A percentile compares a stretch with the other conserved stretches of the same genome.
These are phyloP conservation scores for Globisporangium radiosum DNA, from an alignment of 352 stramenopile genomes.

Conservation along the genomic window DNA sequence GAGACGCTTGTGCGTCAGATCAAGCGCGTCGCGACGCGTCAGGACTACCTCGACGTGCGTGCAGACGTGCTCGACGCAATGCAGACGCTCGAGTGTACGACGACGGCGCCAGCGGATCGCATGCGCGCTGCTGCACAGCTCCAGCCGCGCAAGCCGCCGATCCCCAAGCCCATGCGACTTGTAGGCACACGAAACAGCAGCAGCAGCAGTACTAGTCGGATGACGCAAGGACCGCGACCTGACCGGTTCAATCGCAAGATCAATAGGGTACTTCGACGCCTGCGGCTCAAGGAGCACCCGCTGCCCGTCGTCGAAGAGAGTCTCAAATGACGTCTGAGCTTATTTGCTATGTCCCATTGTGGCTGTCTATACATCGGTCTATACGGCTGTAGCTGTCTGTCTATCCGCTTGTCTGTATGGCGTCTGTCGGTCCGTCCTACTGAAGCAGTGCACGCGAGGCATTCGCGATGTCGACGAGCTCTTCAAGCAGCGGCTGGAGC, in stretches of 20 bases:
- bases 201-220: slow-evolving; percentile 11
- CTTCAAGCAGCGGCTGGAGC: slow-evolving; percentile 52
- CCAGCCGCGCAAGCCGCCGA: slow-evolving; percentile 57
- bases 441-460: slow-evolving; percentile 33
- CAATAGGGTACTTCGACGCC: slow-evolving; percentile 69
- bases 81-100: slow-evolving; percentile 19
- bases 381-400: background rate
- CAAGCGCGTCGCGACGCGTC: slow-evolving; percentile 35
- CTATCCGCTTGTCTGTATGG: no score
- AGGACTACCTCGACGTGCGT: slow-evolving; percentile 53
- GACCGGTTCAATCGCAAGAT: slow-evolving; percentile 79
- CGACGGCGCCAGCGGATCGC: slow-evolving; percentile 3
- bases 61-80: slow-evolving; percentile 42
- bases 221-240: slow-evolving; percentile 15
- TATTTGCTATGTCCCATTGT: background rate
- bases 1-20: slow-evolving; percentile 50
- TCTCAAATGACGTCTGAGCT: slow-evolving; percentile 43
- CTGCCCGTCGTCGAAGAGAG: slow-evolving; percentile 72
- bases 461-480: slow-evolving; percentile 67
- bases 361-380: background rate
- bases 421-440: no score
- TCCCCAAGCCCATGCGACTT: slow-evolving; percentile 43
- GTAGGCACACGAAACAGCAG: slow-evolving; percentile 24
- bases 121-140: slow-evolving; percentile 12
- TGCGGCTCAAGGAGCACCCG: slow-evolving; percentile 60